Evolutionary conservation across 1,284 basidiomycete species (phyloP).

Genomic region (Takashimella tepidaria): DNA sequence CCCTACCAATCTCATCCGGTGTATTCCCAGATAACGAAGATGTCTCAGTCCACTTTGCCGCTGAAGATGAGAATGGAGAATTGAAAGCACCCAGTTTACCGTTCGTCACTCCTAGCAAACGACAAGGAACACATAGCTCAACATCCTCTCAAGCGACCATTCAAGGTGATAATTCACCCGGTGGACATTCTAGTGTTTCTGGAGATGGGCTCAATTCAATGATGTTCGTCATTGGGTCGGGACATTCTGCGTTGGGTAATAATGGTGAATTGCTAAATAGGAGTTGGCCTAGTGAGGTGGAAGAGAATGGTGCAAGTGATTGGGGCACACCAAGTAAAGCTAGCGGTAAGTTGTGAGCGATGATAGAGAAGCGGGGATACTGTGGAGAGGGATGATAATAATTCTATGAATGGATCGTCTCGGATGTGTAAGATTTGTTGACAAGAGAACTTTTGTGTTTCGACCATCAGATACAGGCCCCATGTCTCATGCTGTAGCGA

Average conservation of each 20-base stretch:
- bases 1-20: not conserved
- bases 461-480: not conserved
- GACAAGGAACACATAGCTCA: slow-evolving; percentile 25
- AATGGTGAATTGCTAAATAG: slow-evolving; percentile 1
- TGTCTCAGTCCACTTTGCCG: not conserved
- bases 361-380: too few relatives aligned
- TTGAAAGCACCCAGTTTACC: slow-evolving; percentile 7
- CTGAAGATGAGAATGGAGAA: not conserved
- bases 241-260: not conserved
- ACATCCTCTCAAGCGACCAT: slow-evolving; percentile 30
- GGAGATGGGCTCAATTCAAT: slow-evolving; percentile 24
- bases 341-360: not conserved
- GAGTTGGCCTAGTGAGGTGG: slow-evolving; percentile 26
- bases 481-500: not conserved
- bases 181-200: slow-evolving; percentile 17
- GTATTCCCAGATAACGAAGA: not conserved
- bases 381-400: not conserved
- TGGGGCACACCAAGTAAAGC: slow-evolving; percentile 37
- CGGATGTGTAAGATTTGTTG: too few relatives aligned
- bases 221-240: slow-evolving; percentile 30
- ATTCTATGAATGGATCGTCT: not conserved
- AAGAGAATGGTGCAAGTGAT: slow-evolving; percentile 25
- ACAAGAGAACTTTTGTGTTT: too few relatives aligned
- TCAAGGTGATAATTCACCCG: slow-evolving; percentile 21
- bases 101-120: slow-evolving; percentile 19